phyloP scores from a whole-genome alignment of 805 yeast genomes.

The Ogataea pini region DNA sequence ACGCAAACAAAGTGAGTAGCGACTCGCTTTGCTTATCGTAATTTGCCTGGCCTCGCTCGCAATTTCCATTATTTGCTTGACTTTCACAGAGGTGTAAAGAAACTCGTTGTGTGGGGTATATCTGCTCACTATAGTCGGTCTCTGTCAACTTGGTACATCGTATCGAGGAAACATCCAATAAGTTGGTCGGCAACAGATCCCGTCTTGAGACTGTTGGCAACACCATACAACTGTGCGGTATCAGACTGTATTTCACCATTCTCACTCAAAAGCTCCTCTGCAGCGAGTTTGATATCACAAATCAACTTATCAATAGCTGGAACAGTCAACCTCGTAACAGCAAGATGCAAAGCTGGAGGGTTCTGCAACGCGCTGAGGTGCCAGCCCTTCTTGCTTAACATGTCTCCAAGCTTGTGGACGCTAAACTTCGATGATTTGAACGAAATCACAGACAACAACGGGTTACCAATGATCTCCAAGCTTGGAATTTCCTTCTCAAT shows the following conservation, averaged over 20 bases:
- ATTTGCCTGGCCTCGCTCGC: no score
- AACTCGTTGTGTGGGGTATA: no score
- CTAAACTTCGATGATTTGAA: slow-evolving; percentile 65
- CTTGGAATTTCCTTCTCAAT: slow-evolving; percentile 52
- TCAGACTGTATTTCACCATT: slow-evolving; percentile 41
- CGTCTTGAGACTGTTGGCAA: slow-evolving; percentile 87
- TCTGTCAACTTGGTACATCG: slow-evolving; percentile 58
- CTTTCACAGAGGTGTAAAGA: no score
- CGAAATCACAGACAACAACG: slow-evolving; percentile 77
- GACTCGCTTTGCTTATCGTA: no score
- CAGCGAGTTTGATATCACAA: slow-evolving; percentile 46
- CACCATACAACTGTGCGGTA: slow-evolving; percentile 91
- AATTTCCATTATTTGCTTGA: no score
- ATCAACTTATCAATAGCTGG: slow-evolving; percentile 62
- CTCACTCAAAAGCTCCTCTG: slow-evolving; percentile 39
- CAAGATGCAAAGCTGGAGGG: slow-evolving; percentile 91
- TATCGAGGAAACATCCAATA: slow-evolving; percentile 79
- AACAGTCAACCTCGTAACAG: slow-evolving; percentile 73
- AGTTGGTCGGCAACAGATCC: slow-evolving; percentile 80
- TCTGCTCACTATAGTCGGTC: no score
- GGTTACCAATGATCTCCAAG: slow-evolving; percentile 79
- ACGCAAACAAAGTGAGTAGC: no score
- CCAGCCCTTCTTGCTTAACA: slow-evolving; percentile 73
- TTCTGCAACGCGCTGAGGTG: slow-evolving; percentile 83
- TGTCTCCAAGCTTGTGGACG: slow-evolving; percentile 79